phyloP scores from a whole-genome alignment of 2,329 filamentous ascomycete genomes.

The Colletotrichum sp. region DNA sequence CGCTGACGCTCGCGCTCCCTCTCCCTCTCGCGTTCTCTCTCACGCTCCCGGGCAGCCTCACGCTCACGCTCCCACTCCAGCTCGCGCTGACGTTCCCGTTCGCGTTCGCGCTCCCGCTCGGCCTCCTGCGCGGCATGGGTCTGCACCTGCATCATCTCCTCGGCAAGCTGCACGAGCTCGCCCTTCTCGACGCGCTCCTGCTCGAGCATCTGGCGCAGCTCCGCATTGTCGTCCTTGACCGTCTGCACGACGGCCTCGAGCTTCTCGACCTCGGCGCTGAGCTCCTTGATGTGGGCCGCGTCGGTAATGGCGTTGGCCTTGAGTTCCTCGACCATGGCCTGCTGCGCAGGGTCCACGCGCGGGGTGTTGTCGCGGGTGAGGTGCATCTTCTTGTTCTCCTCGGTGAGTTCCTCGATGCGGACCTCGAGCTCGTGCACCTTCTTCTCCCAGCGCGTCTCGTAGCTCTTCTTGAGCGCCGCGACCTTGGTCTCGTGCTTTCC shows the following conservation, averaged over 20 bases:
- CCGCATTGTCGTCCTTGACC: constrained; percentile 72
- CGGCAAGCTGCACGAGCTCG: constrained; percentile 79
- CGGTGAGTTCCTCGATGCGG: constrained; percentile 70
- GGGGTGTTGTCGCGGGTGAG: constrained; percentile 69
- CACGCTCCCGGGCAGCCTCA: not conserved
- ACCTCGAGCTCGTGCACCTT: constrained; percentile 79
- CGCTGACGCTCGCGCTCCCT: constrained; percentile 12
- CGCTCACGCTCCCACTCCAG: not conserved
- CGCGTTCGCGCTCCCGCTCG: not conserved
- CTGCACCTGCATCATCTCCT: constrained; percentile 81
- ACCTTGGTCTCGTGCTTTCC: constrained; percentile 98
- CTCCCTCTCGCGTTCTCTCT: not conserved
- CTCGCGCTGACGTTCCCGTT: not conserved
- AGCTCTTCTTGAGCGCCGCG: constrained; percentile 81
- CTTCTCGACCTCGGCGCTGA: constrained; percentile 77
- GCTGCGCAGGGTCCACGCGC: constrained; percentile 54
- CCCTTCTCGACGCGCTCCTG: constrained; percentile 83
- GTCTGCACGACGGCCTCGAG: constrained; percentile 75
- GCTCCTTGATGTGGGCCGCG: constrained; percentile 69
- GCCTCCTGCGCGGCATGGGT: constrained; percentile 42
- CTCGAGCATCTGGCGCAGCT: constrained; percentile 70
- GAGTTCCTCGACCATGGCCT: constrained; percentile 55
- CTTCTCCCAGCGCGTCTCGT: constrained; percentile 90
- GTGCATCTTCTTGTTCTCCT: constrained; percentile 78
- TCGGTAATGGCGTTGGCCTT: constrained; percentile 66